Evolutionary conservation across 768 basidiomycete species (phyloP).

Genomic region (Russula sp.): DNA sequence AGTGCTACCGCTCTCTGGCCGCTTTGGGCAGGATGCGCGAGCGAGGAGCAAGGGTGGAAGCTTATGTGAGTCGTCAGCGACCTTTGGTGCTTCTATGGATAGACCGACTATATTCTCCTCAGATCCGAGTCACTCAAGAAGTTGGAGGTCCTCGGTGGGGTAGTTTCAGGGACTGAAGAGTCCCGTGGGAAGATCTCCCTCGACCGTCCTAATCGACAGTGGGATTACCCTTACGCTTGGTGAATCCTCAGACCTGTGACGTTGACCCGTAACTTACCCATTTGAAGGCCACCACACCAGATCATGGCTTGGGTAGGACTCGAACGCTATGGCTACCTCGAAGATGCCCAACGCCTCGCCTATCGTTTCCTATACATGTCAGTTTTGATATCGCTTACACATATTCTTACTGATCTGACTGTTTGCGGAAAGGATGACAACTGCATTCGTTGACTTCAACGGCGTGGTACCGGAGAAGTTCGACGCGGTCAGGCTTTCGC

Average conservation of each 20-base stretch:
- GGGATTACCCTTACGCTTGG: slow-evolving; percentile 94
- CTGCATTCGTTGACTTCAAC: slow-evolving; percentile 93
- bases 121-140: slow-evolving; percentile 85
- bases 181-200: slow-evolving; percentile 93
- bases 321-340: slow-evolving; percentile 90
- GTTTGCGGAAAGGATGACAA: slow-evolving; percentile 64
- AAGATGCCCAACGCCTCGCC: slow-evolving; percentile 87
- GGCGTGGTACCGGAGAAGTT: slow-evolving; percentile 99
- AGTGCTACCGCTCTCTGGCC: slow-evolving; percentile 96
- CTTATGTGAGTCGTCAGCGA: slow-evolving; percentile 62
- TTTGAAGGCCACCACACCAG: slow-evolving; percentile 86
- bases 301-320: slow-evolving; percentile 98
- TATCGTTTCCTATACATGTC: slow-evolving; percentile 99
- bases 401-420: slow-evolving; percentile 6
- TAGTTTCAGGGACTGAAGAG: slow-evolving; percentile 95
- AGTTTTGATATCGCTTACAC: slow-evolving; percentile 22
- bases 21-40: slow-evolving; percentile 95
- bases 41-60: slow-evolving; percentile 90
- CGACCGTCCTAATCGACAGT: slow-evolving; percentile 95
- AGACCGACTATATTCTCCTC: slow-evolving; percentile 2
- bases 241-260: slow-evolving; percentile 25
- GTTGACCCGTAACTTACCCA: slow-evolving; percentile 12
- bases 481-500: slow-evolving; percentile 92
- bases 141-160: slow-evolving; percentile 92
- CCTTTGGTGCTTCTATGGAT: not conserved